A percentile compares a stretch with the other conserved stretches of the same genome.
phyloP scores from a whole-genome alignment of 768 basidiomycete genomes.

The Boletus insuetus region DNA sequence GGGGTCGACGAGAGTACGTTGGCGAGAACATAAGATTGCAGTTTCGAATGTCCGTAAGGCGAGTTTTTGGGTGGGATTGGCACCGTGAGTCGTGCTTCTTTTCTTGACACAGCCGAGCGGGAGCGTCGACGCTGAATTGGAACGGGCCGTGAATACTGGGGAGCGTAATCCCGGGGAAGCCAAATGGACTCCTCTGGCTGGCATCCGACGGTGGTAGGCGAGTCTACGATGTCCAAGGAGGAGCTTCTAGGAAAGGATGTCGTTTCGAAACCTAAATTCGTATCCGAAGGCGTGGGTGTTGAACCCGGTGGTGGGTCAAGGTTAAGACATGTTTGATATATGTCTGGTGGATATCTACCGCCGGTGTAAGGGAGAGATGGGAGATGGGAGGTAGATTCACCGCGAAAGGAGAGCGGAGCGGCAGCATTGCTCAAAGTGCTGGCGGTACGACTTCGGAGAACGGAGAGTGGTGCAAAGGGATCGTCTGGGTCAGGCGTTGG shows the following conservation, averaged over 20 bases:
- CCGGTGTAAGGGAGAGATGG: conserved; percentile 31
- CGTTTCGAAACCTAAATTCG: conserved; percentile 11
- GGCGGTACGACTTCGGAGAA: conserved; percentile 58
- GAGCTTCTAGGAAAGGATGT: conserved; percentile 24
- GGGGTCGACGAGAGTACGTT: conserved; percentile 28
- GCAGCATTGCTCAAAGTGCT: conserved; percentile 33
- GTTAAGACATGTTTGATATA: conserved; percentile 28
- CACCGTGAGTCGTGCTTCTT: conserved; percentile 26
- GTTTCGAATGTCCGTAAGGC: conserved; percentile 30
- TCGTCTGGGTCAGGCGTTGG: conserved; percentile 66
- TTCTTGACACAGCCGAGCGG: conserved; percentile 33
- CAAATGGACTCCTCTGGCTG: conserved; percentile 13
- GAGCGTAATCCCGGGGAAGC: conserved; percentile 5
- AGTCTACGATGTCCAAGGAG: conserved; percentile 14
- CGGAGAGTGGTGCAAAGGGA: conserved; percentile 68
- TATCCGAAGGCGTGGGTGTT: conserved; percentile 8
- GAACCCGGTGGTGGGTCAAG: conserved; percentile 9
- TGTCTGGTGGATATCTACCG: conserved; percentile 32
- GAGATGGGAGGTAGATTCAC: conserved; percentile 30
- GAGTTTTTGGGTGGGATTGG: conserved; percentile 28
- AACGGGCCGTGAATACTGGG: conserved; percentile 9
- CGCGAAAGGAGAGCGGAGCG: conserved; percentile 30
- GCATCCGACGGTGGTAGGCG: conserved; percentile 5
- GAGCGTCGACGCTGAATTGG: conserved; percentile 34
- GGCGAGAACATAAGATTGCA: conserved; percentile 27